Evolutionary conservation across 306 rosid genomes (phyloP), one percentile per base, ranked within the genome.

Genomic region (Pyrus communis): DNA sequence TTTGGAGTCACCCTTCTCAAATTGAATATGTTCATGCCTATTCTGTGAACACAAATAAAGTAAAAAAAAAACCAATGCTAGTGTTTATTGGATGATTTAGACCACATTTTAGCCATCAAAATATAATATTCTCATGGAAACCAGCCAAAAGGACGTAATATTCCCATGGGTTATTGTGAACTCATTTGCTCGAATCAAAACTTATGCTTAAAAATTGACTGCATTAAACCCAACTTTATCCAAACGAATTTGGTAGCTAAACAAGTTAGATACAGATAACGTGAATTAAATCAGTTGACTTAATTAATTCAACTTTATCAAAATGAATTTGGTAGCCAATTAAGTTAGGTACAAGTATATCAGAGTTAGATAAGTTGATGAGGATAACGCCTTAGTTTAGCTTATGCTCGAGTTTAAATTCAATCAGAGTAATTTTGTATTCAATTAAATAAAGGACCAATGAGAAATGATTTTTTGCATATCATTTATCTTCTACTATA

Each of bases 91-190:
- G 67, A 67, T 66, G n/a, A 61, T 59, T 67, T 58, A 35, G 45
- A 21, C 71, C 13, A 71, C 65, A 55, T 27, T 49, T 17, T 62
- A 42, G 45, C 59, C 75, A 27, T 64, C 40, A 14, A 17, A 1
- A 43, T 51, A 62, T 54, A 18, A 65, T 72, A 78, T 75, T 80
- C 76, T 35, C 49, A 30, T 49, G 80, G 63, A 70, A 51, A 77
- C 66, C 72, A 67, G 71, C 40, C 13, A 27, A 67, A 68, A 61
- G 11, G 58, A 46, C 62, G 35, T 18, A 40, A 17, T 57, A 5
- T 4, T 46, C 30, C 64, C 30, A 61, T 23, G 33, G 38, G 51
- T 33, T 28, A 67, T 59, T 69, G 3, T 38, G 28, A 8, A 63
- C 40, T 33, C 57, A 15, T 40, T 13, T 27, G n/a, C 74, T 54